Evolutionary conservation across 2,329 filamentous ascomycete species (phyloP).

Genomic region (Venturia carpophila): DNA sequence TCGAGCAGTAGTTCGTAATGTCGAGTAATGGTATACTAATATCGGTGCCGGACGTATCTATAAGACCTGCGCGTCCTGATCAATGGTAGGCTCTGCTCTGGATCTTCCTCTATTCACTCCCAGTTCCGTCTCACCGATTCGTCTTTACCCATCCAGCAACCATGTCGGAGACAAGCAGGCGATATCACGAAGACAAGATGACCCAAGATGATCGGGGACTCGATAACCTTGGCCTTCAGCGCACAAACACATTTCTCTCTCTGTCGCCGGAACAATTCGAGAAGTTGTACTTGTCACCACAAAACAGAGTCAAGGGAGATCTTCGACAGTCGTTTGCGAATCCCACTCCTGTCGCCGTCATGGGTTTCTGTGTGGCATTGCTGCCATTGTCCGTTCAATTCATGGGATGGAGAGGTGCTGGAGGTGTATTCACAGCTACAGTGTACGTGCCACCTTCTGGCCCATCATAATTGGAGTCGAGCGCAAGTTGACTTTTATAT

Average conservation of each 20-base stretch:
- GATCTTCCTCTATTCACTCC: not conserved
- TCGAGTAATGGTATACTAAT: not conserved
- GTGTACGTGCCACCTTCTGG: conserved; percentile 19
- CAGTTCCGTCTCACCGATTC: not conserved
- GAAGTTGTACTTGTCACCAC: conserved; percentile 45
- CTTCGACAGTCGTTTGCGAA: conserved; percentile 45
- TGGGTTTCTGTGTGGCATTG: conserved; percentile 49
- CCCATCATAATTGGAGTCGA: not conserved
- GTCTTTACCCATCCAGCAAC: not conserved
- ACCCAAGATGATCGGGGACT: not conserved
- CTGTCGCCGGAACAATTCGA: conserved; percentile 41
- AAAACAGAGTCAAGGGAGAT: conserved; percentile 43
- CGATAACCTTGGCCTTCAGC: not conserved
- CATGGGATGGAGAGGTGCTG: conserved; percentile 53
- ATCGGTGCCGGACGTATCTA: not conserved
- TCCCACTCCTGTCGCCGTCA: conserved; percentile 44
- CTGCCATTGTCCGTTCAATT: conserved; percentile 47
- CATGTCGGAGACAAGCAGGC: not conserved
- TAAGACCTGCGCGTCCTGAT: not conserved
- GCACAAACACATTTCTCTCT: conserved; percentile 35
- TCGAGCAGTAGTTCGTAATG: not conserved
- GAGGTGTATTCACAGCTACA: conserved; percentile 39
- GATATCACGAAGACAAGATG: not conserved
- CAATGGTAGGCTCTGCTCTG: not conserved
- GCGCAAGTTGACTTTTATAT: not conserved